Conservation (phyloP, 768 basidiomycete genomes). For the Lactifluus volemus region DNA sequence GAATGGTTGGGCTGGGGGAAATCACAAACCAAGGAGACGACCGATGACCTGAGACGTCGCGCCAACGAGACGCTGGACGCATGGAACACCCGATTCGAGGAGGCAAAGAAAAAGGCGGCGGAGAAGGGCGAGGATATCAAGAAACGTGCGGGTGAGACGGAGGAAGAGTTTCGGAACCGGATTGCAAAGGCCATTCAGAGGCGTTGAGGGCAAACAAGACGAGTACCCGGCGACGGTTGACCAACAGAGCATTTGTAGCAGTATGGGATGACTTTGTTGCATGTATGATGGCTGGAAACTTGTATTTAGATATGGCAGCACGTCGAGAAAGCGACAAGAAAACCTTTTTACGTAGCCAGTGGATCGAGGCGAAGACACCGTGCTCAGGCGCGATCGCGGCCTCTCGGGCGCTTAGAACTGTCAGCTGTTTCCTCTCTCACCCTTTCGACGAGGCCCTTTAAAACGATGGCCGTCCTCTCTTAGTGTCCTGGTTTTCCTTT, state of each 20-base stretch:
- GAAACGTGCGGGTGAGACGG: constrained; percentile 12
- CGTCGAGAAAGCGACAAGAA: neutral
- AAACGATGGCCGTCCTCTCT: too few species aligned
- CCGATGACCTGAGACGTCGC: constrained; percentile 13
- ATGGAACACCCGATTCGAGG: constrained; percentile 13
- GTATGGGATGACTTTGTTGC: neutral
- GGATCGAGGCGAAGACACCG: neutral
- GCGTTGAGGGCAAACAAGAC: neutral
- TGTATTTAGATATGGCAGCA: neutral
- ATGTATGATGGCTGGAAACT: neutral
- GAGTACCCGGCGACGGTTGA: too few species aligned
- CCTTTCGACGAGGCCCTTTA: neutral
- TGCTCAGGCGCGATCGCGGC: neutral
- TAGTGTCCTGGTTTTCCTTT: neutral
- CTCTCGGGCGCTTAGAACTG: neutral
- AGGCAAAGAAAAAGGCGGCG: constrained; percentile 8
- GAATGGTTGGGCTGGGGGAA: constrained; percentile 14
- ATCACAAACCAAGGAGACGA: neutral
- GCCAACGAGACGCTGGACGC: constrained; percentile 11
- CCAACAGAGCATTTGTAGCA: neutral
- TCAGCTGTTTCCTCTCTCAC: neutral
- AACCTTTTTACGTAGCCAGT: neutral
- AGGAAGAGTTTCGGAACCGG: constrained; percentile 13
- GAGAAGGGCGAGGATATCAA: constrained; percentile 15
- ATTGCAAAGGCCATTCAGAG: constrained; percentile 12